Base-by-base conservation (phyloP, 352 stramenopile genomes). In the Pythium phragmitis region DNA sequence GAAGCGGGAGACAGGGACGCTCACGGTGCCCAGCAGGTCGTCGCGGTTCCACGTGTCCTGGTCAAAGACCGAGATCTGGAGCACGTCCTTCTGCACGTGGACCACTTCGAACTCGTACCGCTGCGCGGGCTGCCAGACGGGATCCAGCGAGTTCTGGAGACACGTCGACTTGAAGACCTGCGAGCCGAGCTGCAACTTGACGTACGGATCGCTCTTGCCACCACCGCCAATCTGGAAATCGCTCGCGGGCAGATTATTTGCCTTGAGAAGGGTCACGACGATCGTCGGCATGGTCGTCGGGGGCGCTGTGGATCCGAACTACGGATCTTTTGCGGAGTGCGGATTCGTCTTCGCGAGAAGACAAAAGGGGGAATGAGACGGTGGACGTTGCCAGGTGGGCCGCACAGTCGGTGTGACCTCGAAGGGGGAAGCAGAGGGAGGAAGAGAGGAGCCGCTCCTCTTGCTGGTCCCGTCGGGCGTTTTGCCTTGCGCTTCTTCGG, bases 111-210 rank as follows among this genome's bases (percentile, higher is more conserved):
- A 91, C 65, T 89, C 82, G 60, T 91, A 91, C 21, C 69, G 77
- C 69, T 93, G 80, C 9, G 80, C 72, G 12, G 83, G 83, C n/a
- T 83, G 73, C 85, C 85, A 93, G 53, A 82, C 80, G 5, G 85
- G 85, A 41, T 91, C 76, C 21, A 93, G 68, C 37, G 54, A 58
- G 23, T 73, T 74, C 51, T 65, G 74, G 58, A 84, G 76, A 41
- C 69, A 80, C 16, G 80, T 79, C 46, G 75, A 88, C 57, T 78
- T 72, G 52, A 85, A 60, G 33, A 68, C 69, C 59, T 87, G 71
- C 37, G 77, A 69, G 21, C 77, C 76, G 28, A 93, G 47, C 59
- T 81, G 63, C 49, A 93, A 67, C 7, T 71, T 73, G 37, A 93
- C 85, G 67, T 88, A 93, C 58, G 85, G 85, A 60, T 93, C 85